Percentiles rank a stretch among this genome's conserved stretches.
Conservation (phyloP, 805 yeast species). For the Saturnispora diversa region DNA sequence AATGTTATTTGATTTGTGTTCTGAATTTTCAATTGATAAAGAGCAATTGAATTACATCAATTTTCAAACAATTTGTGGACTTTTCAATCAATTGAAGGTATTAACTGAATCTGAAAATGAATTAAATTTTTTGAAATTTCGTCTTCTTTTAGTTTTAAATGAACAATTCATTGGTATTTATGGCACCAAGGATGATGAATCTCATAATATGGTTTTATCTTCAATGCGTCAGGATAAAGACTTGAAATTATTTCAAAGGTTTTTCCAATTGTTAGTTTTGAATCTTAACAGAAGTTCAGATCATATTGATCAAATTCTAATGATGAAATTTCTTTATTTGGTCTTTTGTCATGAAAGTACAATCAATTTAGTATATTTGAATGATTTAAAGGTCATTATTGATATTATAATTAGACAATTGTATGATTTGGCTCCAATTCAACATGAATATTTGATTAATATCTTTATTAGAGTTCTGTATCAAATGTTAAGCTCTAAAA, state of each 20-base stretch:
- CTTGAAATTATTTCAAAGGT: slow-evolving; percentile 38
- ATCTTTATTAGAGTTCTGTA: slow-evolving; percentile 67
- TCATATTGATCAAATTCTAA: slow-evolving; percentile 62
- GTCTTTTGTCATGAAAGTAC: slow-evolving; percentile 62
- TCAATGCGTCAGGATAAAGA: slow-evolving; percentile 16
- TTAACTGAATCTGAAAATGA: slow-evolving; percentile 44
- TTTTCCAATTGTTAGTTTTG: slow-evolving; percentile 63
- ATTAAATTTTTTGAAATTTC: slow-evolving; percentile 59
- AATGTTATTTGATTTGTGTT: slow-evolving; percentile 48
- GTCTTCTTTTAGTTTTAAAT: slow-evolving; percentile 63
- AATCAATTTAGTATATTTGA: slow-evolving; percentile 63
- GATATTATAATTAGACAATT: slow-evolving; percentile 80
- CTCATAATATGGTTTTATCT: neutral
- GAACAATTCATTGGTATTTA: slow-evolving; percentile 64
- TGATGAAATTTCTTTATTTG: slow-evolving; percentile 67
- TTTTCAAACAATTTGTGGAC: slow-evolving; percentile 37
- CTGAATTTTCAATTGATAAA: slow-evolving; percentile 35
- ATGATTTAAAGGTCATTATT: slow-evolving; percentile 75
- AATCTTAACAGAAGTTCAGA: slow-evolving; percentile 74
- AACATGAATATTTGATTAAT: slow-evolving; percentile 51
- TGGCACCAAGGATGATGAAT: neutral
- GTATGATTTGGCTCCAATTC: slow-evolving; percentile 50
- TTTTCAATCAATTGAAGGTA: slow-evolving; percentile 38
- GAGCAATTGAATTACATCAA: slow-evolving; percentile 37
- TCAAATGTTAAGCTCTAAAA: slow-evolving; percentile 63